These are phyloP conservation scores for Fusarium proliferatum DNA, from an alignment of 2,329 filamentous ascomycete genomes.

Conservation along the genomic window DNA sequence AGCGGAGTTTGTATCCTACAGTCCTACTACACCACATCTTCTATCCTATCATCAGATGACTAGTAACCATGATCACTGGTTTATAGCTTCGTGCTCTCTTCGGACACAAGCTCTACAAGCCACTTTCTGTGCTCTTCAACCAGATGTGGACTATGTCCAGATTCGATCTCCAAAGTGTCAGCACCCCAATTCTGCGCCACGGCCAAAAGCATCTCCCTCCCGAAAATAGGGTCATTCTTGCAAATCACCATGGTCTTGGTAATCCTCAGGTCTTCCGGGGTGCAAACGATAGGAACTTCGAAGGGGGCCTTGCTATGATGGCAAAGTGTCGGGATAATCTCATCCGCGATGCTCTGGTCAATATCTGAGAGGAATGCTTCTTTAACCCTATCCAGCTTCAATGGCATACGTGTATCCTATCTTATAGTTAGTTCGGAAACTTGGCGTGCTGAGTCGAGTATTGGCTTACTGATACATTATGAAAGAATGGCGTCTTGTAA, in stretches of 20 bases:
- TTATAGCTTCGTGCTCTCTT: background rate
- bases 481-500: slow-evolving; percentile 9
- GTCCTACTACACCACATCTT: background rate
- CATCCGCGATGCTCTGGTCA: background rate
- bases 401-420: slow-evolving; percentile 14
- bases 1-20: background rate
- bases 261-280: background rate
- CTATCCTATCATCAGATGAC: accelerated
- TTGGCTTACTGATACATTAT: slow-evolving; percentile 9
- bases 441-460: accelerated
- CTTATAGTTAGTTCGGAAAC: accelerated
- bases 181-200: slow-evolving; percentile 21
- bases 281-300: slow-evolving; percentile 6
- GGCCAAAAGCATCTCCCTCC: background rate
- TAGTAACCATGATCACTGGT: accelerated
- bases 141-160: slow-evolving; percentile 35
- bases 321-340: slow-evolving; percentile 7
- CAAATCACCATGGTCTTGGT: slow-evolving; percentile 16
- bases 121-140: slow-evolving; percentile 4
- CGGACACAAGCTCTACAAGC: slow-evolving; percentile 7
- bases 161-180: slow-evolving; percentile 14
- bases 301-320: slow-evolving; percentile 25
- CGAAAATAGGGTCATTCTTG: slow-evolving; percentile 10
- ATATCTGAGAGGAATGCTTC: slow-evolving; percentile 29
- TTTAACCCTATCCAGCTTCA: background rate